These are phyloP conservation scores for Quercus glauca DNA, from an alignment of 306 rosid genomes.

Conservation along the genomic window DNA sequence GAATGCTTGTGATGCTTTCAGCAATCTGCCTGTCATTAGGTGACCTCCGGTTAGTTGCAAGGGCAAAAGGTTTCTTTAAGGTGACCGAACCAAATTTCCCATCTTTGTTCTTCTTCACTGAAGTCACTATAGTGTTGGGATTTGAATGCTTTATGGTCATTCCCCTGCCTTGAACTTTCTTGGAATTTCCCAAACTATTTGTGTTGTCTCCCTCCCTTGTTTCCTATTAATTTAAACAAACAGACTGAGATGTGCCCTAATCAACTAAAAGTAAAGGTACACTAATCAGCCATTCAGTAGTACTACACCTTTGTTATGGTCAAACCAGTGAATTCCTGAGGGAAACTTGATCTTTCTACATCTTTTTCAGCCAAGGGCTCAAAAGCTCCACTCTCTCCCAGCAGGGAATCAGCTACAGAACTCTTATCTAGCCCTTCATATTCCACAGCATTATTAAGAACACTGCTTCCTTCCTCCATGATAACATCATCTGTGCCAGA, in stretches of 20 bases:
- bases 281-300: not conserved
- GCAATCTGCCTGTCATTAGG: constrained; percentile 43
- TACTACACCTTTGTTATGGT: not conserved
- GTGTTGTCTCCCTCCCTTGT: not conserved
- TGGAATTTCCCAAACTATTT: not conserved
- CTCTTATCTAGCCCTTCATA: not conserved
- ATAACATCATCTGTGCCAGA: not conserved
- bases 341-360: not conserved
- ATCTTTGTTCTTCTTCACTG: constrained; percentile 50
- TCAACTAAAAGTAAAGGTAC: not conserved
- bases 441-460: not conserved
- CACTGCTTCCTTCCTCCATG: not conserved
- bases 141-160: constrained; percentile 48
- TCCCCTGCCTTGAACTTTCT: constrained; percentile 43
- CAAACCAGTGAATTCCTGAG: not conserved
- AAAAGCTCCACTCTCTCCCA: not conserved
- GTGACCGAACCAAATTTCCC: constrained; percentile 47
- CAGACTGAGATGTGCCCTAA: not conserved
- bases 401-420: not conserved
- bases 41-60: constrained; percentile 35
- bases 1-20: not conserved
- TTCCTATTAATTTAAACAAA: not conserved
- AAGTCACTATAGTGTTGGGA: constrained; percentile 31
- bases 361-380: not conserved
- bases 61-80: constrained; percentile 35